Evolutionary conservation across 148 eudicot genomes (phyloP).

Genomic region (Dysphania ambrosioides): DNA sequence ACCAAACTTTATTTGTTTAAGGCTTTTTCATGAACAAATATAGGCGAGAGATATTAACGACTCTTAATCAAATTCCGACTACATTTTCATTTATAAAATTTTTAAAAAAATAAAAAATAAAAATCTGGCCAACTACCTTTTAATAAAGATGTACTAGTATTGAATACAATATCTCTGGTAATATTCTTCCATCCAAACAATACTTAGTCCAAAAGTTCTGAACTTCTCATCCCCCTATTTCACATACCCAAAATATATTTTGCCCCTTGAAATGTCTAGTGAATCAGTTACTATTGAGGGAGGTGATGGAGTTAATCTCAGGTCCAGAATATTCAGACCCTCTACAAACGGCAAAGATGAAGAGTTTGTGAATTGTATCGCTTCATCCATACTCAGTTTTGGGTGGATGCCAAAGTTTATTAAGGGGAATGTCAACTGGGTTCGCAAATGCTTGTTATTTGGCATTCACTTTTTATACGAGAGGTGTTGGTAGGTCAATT

Average conservation of each 20-base stretch:
- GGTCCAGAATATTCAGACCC: conserved; percentile 35
- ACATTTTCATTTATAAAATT: too few species aligned
- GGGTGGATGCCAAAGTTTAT: conserved; percentile 42
- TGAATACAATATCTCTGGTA: background rate
- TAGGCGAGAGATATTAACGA: too few species aligned
- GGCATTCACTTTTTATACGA: conserved; percentile 46
- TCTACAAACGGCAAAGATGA: conserved; percentile 22
- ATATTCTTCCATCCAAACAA: conserved; percentile 1
- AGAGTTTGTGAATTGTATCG: conserved; percentile 27
- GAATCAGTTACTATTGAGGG: conserved; percentile 35
- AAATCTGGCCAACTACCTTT: conserved; percentile 6
- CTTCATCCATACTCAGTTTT: conserved; percentile 45
- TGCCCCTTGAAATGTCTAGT: conserved; percentile 23
- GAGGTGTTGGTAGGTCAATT: conserved; percentile 48
- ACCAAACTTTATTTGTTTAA: too few species aligned
- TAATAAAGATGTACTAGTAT: too few species aligned
- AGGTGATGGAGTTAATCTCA: conserved; percentile 38
- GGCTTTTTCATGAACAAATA: too few species aligned
- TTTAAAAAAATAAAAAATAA: too few species aligned
- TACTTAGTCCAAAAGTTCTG: background rate
- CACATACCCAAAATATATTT: background rate
- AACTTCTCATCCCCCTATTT: background rate
- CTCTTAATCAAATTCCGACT: too few species aligned
- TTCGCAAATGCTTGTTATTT: conserved; percentile 41
- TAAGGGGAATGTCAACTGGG: conserved; percentile 44